These are phyloP conservation scores for Beauveria caledonica DNA, from an alignment of 2,329 filamentous ascomycete species.

Conservation along the genomic window DNA sequence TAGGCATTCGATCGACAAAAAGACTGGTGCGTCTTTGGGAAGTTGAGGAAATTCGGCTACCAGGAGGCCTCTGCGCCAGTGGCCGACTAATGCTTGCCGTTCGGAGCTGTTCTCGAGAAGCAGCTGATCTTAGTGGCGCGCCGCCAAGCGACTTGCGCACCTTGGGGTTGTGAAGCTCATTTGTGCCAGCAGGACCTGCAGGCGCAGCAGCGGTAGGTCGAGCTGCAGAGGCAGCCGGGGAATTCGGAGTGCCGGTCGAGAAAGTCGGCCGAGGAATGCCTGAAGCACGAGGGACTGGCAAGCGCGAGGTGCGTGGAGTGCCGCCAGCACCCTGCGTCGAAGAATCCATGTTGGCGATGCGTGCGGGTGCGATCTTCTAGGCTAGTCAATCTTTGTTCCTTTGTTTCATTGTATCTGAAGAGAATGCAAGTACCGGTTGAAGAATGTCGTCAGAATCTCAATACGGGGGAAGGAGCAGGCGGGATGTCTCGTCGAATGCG, in stretches of 20 bases:
- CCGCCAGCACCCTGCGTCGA: conserved; percentile 28
- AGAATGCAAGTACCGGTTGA: too few species aligned
- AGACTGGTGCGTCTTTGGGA: conserved; percentile 12
- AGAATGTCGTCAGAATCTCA: not conserved
- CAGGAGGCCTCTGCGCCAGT: conserved; percentile 14
- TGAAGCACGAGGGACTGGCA: conserved; percentile 28
- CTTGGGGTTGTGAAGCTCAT: conserved; percentile 31
- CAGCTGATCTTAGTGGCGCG: not conserved
- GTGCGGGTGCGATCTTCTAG: not conserved
- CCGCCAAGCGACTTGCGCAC: conserved; percentile 27
- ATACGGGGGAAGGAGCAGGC: not conserved
- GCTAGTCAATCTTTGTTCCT: not conserved
- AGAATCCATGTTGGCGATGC: conserved; percentile 22
- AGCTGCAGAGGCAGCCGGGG: conserved; percentile 19
- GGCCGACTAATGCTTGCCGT: conserved; percentile 17
- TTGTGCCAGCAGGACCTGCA: conserved; percentile 12
- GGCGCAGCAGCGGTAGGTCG: conserved; percentile 19
- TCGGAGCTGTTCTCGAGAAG: conserved; percentile 32
- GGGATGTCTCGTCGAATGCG: not conserved
- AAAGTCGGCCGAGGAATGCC: conserved; percentile 23
- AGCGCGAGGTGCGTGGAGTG: conserved; percentile 28
- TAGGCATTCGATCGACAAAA: conserved; percentile 10
- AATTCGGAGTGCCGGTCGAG: conserved; percentile 15
- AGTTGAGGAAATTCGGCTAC: conserved; percentile 1
- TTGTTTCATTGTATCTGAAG: too few species aligned